Evolutionary conservation across 805 yeast species (phyloP).

Genomic region (Yarrowia yakushimensis): DNA sequence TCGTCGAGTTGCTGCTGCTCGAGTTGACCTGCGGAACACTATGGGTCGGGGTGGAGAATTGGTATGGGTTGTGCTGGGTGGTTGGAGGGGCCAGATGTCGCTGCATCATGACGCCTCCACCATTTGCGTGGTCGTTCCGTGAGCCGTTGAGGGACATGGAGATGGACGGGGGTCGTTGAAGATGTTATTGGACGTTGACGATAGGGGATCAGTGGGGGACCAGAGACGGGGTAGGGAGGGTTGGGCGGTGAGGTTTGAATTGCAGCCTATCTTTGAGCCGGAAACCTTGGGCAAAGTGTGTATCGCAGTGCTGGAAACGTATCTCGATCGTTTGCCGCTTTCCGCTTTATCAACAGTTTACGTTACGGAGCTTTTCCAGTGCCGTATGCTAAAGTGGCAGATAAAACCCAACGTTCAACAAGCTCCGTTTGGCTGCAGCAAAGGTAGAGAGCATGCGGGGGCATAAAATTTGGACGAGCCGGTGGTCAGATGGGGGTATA

Average conservation of each 20-base stretch:
- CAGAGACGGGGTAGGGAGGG: not conserved
- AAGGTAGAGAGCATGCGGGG: conserved; percentile 23
- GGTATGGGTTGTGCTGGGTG: not conserved
- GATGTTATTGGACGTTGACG: not conserved
- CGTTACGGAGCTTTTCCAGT: conserved; percentile 22
- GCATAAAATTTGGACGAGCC: conserved; percentile 14
- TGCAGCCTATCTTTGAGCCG: not conserved
- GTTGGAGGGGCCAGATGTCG: conserved; percentile 8
- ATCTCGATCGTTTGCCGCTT: conserved; percentile 1
- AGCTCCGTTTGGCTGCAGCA: conserved; percentile 23
- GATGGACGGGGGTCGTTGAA: not conserved
- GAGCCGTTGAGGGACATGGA: conserved; percentile 24
- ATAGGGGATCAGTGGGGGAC: not conserved
- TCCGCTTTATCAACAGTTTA: conserved; percentile 16
- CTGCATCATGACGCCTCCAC: conserved; percentile 18
- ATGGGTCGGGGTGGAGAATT: conserved; percentile 2
- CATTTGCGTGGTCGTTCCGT: conserved; percentile 3
- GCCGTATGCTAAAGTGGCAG: conserved; percentile 24
- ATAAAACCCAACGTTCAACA: conserved; percentile 24
- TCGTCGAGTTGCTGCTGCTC: not conserved
- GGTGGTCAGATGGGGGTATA: not conserved
- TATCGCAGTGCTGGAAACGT: not conserved
- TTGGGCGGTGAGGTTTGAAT: not conserved
- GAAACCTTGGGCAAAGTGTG: no score
- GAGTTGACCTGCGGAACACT: not conserved